A percentile compares a stretch with the other conserved stretches of the same genome.
Conservation (phyloP, 2,329 filamentous ascomycete species). For the Apiospora phragmitis region DNA sequence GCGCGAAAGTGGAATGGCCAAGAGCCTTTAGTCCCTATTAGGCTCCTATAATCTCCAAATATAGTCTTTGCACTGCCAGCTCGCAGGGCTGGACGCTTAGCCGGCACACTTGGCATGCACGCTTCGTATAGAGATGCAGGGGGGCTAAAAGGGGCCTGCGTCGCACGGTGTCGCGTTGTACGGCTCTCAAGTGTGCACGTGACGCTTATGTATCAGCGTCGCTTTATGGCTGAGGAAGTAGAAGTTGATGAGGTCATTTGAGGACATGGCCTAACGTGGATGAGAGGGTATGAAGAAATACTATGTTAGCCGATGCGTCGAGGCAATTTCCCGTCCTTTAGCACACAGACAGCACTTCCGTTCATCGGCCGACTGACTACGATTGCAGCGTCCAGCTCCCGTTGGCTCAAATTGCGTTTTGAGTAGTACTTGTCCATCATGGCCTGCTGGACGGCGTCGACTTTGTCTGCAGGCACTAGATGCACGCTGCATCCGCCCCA, state of each 20-base stretch:
- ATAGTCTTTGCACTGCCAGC: background rate
- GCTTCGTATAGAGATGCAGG: background rate
- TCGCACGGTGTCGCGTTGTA: background rate
- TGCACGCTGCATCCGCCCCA: constrained; percentile 98
- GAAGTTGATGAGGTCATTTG: background rate
- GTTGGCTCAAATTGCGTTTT: constrained; percentile 63
- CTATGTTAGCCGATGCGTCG: background rate
- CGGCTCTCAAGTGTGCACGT: background rate
- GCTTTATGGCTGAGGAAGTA: background rate
- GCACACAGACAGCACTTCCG: constrained; percentile 59
- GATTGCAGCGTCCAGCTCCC: constrained; percentile 76
- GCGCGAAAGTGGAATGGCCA: background rate
- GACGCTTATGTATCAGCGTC: background rate
- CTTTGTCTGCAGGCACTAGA: constrained; percentile 80
- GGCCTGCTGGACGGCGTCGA: constrained; percentile 74
- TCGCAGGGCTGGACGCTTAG: background rate
- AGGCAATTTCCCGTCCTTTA: constrained; percentile 16
- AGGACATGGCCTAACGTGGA: background rate
- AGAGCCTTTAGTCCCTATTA: background rate
- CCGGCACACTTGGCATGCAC: constrained; percentile 1
- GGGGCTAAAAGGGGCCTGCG: background rate
- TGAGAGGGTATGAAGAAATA: background rate
- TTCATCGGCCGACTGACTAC: constrained; percentile 86
- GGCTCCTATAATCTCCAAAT: background rate
- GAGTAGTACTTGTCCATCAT: constrained; percentile 82